These are phyloP conservation scores for Tetraselmis striata DNA, from an alignment of 139 green algal species.

Conservation along the genomic window DNA sequence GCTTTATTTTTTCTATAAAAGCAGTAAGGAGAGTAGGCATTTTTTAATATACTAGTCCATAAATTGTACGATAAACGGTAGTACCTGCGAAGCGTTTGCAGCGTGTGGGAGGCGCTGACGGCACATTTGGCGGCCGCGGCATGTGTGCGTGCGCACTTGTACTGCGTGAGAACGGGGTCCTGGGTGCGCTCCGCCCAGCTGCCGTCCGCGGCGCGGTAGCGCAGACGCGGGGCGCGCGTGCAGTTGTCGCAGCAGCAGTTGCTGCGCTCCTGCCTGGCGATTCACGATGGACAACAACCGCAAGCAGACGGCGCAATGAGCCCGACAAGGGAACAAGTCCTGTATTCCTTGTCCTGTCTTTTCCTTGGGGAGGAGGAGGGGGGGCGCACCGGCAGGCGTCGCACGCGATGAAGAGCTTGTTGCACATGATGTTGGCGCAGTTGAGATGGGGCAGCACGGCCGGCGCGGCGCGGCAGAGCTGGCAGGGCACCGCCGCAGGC, in stretches of 20 bases:
- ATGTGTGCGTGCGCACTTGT: not conserved
- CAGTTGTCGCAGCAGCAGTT: not conserved
- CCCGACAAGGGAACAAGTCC: too few species aligned
- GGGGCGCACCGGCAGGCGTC: constrained; percentile 28
- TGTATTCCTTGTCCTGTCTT: too few species aligned
- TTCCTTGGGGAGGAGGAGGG: too few species aligned
- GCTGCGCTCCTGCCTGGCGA: not conserved
- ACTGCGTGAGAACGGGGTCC: not conserved
- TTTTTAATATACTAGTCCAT: too few species aligned
- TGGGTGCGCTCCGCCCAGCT: not conserved
- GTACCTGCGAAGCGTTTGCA: too few species aligned
- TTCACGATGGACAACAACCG: too few species aligned
- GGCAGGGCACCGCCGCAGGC: constrained; percentile 58
- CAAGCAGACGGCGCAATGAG: too few species aligned
- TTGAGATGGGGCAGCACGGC: constrained; percentile 84
- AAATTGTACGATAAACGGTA: too few species aligned
- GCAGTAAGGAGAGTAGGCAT: too few species aligned
- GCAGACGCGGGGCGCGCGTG: not conserved
- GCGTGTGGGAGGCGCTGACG: too few species aligned
- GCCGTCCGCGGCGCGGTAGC: not conserved
- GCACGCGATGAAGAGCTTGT: constrained; percentile 86
- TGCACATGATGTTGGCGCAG: constrained; percentile 88
- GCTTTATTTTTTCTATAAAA: too few species aligned
- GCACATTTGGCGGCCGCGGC: too few species aligned
- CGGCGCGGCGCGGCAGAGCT: constrained; percentile 48